Evolutionary conservation across 1,139 yeast genomes (phyloP), one percentile per base, ranked within the genome.

Genomic region (Geotrichum cucujoidarum): DNA sequence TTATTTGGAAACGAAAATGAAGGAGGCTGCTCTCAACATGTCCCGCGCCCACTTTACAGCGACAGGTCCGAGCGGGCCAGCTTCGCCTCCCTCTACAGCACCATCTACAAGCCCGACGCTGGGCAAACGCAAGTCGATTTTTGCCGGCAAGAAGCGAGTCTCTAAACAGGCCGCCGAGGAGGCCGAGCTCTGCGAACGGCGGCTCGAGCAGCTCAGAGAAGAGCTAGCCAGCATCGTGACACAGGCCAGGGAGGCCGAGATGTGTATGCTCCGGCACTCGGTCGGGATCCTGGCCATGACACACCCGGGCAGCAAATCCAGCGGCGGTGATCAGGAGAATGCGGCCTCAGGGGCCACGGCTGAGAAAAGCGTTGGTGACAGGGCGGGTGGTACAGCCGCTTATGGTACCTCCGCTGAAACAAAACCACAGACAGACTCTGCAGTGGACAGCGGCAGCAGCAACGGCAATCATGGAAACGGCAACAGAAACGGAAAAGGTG

Each of bases 11-110:
- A 36, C 32, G 3, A 32, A 36, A 29, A 35, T 31, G 31, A 43
- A 36, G 18, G 68, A 67, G 42, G 71, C 71, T 1, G 69, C 71
- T 7, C 43, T 56, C 27, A 56, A 64, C 10, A 48, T 67, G 25
- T 59, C 64, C 27, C 56, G 57, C 33, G 57, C 64, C 17, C 64
- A 61, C 44, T 3, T 35, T 7, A 35, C 10, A 4, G 27, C 25
- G 14, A 25, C 18, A 4, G 27, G 27, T 10, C 8, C 8, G 8
- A 10, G 6, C 27, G 27, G 27, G 8, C 8, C 8, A 6, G 27
- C 6, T 6, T 10, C 6, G 10, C 27, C 27, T 6, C 27, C 27
- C 8, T n/a, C n/a, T n/a, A n/a, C n/a, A n/a, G n/a, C n/a, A n/a
- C n/a, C n/a, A n/a, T n/a, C n/a, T n/a, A 24, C 27, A 24, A 24